Conservation (phyloP, 148 eudicot genomes). For the Nyssa sinensis region DNA sequence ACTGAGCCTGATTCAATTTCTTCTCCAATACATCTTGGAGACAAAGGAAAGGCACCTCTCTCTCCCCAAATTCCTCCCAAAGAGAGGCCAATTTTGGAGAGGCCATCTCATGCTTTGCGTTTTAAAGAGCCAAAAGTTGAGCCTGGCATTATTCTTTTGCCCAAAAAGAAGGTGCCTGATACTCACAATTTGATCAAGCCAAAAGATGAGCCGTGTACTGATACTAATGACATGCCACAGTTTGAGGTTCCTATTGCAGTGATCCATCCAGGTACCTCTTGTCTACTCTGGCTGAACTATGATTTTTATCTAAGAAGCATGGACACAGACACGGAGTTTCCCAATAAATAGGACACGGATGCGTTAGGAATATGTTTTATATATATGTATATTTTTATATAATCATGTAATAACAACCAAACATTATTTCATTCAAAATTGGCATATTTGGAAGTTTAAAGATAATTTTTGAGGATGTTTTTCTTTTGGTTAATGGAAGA, state of each 20-base stretch:
- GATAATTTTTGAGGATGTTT: too few relatives aligned
- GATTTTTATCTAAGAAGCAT: too few relatives aligned
- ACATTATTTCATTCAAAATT: too few relatives aligned
- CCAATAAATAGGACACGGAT: too few relatives aligned
- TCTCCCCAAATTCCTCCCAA: conserved; percentile 27
- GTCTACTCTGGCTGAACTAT: not conserved
- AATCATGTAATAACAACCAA: too few relatives aligned
- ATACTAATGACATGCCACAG: conserved; percentile 36
- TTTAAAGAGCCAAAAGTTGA: conserved; percentile 46
- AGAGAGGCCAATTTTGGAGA: conserved; percentile 29
- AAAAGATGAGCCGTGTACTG: conserved; percentile 78
- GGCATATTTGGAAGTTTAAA: too few relatives aligned
- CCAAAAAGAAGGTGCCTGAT: conserved; percentile 28
- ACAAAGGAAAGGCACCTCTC: conserved; percentile 54
- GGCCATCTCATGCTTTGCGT: conserved; percentile 36
- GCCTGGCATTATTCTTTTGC: conserved; percentile 17
- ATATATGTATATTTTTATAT: too few relatives aligned
- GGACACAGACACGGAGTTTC: too few relatives aligned
- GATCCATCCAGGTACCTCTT: conserved; percentile 57
- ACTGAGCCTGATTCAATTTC: conserved; percentile 13
- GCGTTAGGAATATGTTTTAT: too few relatives aligned
- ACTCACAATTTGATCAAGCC: conserved; percentile 41
- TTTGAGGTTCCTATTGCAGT: conserved; percentile 51
- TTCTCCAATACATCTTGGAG: conserved; percentile 28
- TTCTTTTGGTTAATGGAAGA: too few relatives aligned